Base-by-base conservation (phyloP, 1,284 basidiomycete species). In the Sporisorium scitamineum region DNA sequence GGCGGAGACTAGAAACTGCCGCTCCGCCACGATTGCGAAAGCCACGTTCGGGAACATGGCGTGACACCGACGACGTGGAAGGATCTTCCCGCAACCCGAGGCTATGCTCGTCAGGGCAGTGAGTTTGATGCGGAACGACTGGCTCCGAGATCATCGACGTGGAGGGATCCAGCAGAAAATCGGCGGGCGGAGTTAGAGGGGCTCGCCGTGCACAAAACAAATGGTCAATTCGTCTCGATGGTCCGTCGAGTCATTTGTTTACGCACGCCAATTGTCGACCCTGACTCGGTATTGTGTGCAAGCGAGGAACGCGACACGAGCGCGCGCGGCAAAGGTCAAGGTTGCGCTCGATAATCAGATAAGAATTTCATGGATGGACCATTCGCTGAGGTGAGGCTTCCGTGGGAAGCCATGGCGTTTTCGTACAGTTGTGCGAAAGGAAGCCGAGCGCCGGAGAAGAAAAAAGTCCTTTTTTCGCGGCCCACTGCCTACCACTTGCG, bases 161-260 rank as follows among this genome's bases (percentile, higher is more conserved):
- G 53, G 53, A 54, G 48, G 24, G 18, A 14, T 16, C 18, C 10
- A 22, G 22, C 5, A 8, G 3, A 41, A 9, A 24, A 48, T 34
- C 31, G 44, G 14, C 29, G 54, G 41, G 42, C 42, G 29, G 54
- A 45, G 54, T 44, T 56, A 29, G 31, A 56, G 31, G n/a, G 42
- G 5, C 20, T 26, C 16, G 41, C n/a, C 37, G n/a, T 29, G 27
- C 41, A 16, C 1, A 8, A 54, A 5, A 3, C 24, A 45, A 31
- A 24, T 13, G 24, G 13, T 24, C 31, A 3, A n/a, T n/a, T n/a
- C n/a, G n/a, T n/a, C n/a, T 13, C 14, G 34, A n/a, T 22, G 13
- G 20, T 24, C 14, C 20, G 52, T 54, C 59, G 59, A 61, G 59
- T 61, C 59, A 61, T 31, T 48, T 51, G 27, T 14, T 14, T 22